phyloP scores from a whole-genome alignment of 1,284 basidiomycete species.

The Takashimella tepidaria region DNA sequence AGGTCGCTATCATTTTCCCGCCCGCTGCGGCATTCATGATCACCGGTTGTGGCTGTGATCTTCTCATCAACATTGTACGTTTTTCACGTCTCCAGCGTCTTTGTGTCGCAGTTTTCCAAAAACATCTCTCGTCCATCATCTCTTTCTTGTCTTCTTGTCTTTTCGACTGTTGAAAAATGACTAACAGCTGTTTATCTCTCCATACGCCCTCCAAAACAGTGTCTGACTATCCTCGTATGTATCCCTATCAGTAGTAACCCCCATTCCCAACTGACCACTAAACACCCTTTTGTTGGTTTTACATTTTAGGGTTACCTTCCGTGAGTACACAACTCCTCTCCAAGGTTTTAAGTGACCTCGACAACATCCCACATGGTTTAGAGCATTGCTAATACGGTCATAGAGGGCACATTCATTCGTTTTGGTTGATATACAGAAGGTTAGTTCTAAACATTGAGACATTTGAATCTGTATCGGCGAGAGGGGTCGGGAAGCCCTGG shows the following conservation, averaged over 20 bases:
- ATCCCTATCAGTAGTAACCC: neutral
- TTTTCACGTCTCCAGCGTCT: too few species aligned
- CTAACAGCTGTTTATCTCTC: too few species aligned
- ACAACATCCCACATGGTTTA: constrained; percentile 7
- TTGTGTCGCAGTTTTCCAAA: too few species aligned
- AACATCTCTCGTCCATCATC: too few species aligned
- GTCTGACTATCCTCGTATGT: constrained; percentile 21
- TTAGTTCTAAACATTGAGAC: too few species aligned
- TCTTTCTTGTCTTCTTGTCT: too few species aligned
- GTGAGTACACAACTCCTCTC: constrained; percentile 7
- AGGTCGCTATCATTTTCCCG: constrained; percentile 60
- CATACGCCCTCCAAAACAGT: neutral
- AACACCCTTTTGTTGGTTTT: neutral
- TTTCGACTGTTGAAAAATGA: too few species aligned
- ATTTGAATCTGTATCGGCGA: too few species aligned
- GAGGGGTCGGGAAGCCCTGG: too few species aligned
- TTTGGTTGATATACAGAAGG: constrained; percentile 49
- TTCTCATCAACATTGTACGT: constrained; percentile 69
- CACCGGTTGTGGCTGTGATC: constrained; percentile 70
- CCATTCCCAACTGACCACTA: neutral
- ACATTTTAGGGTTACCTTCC: constrained; percentile 22
- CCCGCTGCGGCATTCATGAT: constrained; percentile 61
- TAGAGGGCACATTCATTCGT: constrained; percentile 50
- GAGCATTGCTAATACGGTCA: too few species aligned
- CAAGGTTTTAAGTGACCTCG: too few species aligned